Conservation (phyloP, 148 eudicot species). For the Cornus florida region DNA sequence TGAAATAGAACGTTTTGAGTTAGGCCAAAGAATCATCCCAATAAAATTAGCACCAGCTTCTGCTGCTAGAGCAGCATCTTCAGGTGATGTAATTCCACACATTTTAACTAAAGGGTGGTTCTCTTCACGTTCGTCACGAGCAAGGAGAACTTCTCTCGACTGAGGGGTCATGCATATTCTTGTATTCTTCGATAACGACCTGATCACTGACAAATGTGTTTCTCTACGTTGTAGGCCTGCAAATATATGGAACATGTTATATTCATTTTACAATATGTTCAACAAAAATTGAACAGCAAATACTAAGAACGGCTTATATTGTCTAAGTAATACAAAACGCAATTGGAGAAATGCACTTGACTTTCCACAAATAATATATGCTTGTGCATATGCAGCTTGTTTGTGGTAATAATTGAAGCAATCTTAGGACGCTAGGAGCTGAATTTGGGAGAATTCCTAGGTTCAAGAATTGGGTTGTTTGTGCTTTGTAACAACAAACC, state of each 20-base stretch:
- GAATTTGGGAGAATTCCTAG: background rate
- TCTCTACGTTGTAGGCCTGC: constrained; percentile 26
- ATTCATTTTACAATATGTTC: background rate
- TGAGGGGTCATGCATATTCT: constrained; percentile 25
- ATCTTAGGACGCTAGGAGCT: background rate
- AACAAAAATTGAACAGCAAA: no score
- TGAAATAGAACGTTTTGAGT: constrained; percentile 87
- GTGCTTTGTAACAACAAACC: background rate
- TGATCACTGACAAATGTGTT: constrained; percentile 16
- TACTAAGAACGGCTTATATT: background rate
- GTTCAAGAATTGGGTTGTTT: background rate
- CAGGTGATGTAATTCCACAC: constrained; percentile 93
- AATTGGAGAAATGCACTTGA: background rate
- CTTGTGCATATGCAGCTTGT: background rate
- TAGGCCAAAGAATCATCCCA: constrained; percentile 97
- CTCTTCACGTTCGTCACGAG: constrained; percentile 27
- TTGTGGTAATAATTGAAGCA: background rate
- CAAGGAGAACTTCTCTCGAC: constrained; percentile 20
- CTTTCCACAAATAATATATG: no score
- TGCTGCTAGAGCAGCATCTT: constrained; percentile 92
- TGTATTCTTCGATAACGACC: constrained; percentile 22
- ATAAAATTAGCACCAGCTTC: constrained; percentile 93
- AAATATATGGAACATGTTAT: background rate
- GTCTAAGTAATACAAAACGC: background rate
- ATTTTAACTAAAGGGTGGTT: constrained; percentile 71